A percentile compares a stretch with the other conserved stretches of the same genome.
Conservation (phyloP, 305 asterid genomes). For the Lippia alba region DNA sequence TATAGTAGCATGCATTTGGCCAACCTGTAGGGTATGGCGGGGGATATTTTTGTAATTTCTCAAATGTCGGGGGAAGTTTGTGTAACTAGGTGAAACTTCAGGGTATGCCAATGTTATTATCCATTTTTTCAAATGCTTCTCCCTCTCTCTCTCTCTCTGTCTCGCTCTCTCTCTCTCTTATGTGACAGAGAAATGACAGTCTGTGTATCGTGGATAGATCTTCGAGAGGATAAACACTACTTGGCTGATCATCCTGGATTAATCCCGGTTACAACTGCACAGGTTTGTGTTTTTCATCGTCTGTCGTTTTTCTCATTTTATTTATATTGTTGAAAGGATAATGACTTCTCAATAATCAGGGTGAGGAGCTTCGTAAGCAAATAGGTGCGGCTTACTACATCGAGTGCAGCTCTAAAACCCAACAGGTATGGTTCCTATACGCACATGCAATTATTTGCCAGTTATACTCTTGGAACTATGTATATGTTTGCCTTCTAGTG, state of each 20-base stretch:
- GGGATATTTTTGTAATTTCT: no score
- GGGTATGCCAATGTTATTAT: not conserved
- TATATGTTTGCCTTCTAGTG: not conserved
- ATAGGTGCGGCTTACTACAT: conserved; percentile 84
- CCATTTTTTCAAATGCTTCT: not conserved
- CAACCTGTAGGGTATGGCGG: no score
- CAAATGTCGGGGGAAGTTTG: no score
- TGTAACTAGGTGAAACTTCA: no score
- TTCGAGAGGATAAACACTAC: conserved; percentile 92
- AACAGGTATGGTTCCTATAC: conserved; percentile 57
- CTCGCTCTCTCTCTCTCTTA: no score
- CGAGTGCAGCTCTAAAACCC: conserved; percentile 96
- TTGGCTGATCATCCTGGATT: conserved; percentile 94
- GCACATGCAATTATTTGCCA: no score
- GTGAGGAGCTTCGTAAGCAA: conserved; percentile 96
- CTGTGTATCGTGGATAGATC: conserved; percentile 56
- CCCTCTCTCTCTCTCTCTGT: not conserved
- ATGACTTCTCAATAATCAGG: conserved; percentile 49
- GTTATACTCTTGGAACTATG: no score
- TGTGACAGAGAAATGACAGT: conserved; percentile 26
- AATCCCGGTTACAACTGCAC: conserved; percentile 79
- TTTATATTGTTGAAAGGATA: conserved; percentile 15
- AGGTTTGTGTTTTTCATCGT: conserved; percentile 52
- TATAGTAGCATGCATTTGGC: no score
- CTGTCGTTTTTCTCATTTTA: not conserved